Evolutionary conservation across 192 early-diverging fungal species (phyloP).

Genomic region (Entophlyctis helioformis): DNA sequence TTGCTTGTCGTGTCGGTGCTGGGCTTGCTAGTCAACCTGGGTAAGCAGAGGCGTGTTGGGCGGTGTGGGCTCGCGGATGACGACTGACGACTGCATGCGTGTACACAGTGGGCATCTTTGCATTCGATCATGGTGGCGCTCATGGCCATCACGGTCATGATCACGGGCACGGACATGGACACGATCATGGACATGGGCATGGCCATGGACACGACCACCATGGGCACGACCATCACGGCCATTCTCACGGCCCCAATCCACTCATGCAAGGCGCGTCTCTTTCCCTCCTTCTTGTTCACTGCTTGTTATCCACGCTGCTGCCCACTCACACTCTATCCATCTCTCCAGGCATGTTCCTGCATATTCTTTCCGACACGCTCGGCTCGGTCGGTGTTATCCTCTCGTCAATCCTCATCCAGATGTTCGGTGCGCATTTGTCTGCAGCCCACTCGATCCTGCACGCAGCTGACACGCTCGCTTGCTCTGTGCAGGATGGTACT

Average conservation of each 20-base stretch:
- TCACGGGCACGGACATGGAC: slow-evolving; percentile 11
- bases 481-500: slow-evolving; percentile 62
- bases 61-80: too few species aligned
- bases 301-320: too few species aligned
- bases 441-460: neutral
- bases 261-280: slow-evolving; percentile 80
- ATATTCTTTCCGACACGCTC: slow-evolving; percentile 87
- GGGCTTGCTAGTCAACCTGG: slow-evolving; percentile 81
- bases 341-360: slow-evolving; percentile 67
- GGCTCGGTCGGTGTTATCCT: slow-evolving; percentile 93
- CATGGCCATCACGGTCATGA: slow-evolving; percentile 14
- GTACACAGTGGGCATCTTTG: slow-evolving; percentile 69
- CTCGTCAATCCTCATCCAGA: slow-evolving; percentile 78
- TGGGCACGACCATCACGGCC: slow-evolving; percentile 12
- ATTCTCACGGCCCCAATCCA: slow-evolving; percentile 41
- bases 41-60: slow-evolving; percentile 3
- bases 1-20: slow-evolving; percentile 79
- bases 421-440: slow-evolving; percentile 39
- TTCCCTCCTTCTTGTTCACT: too few species aligned
- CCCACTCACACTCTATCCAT: too few species aligned
- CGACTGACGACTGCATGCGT: neutral
- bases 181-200: slow-evolving; percentile 7
- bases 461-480: neutral
- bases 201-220: slow-evolving; percentile 9
- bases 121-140: slow-evolving; percentile 70